Base-by-base conservation (phyloP, 2,329 filamentous ascomycete species). In the Aureobasidium melanogenum region DNA sequence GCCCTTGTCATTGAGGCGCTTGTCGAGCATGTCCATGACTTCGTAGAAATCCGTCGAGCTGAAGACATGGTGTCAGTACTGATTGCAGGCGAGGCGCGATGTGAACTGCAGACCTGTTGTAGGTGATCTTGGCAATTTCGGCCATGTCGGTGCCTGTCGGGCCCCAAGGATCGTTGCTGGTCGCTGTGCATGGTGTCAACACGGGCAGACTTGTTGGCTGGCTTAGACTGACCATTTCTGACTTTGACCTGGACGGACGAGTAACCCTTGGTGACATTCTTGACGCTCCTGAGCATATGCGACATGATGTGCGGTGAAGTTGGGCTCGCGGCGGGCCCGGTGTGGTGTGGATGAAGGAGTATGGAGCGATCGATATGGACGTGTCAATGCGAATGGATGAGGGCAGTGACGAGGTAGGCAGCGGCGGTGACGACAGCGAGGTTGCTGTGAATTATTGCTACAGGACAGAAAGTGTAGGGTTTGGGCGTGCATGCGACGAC, bases 11-110 rank as follows among this genome's bases (percentile, higher is more conserved):
- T 99, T 99, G 71, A 99, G 80, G 67, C 94, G 88, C 80, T 97
- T 97, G 77, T 99, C 94, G 67, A 99, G 82, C 91, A 99, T 99
- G 75, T 99, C 94, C 88, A 99, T 96, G 70, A 99, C 97, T 74
- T 99, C 93, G 79, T 96, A 96, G 79, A 99, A 99, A 74, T 97
- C 94, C 76, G 88, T 93, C 38, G 91, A 92, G 72, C 93, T 96
- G 68, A 62, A 52, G 30, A 24, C 32, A 47, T 22, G 17, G 24
- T 36, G 44, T 62, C 47, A 63, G 57, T 57, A 19, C 19, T 39
- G 46, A 54, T 34, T 54, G 32, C 36, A 41, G 34, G 28, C 14
- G 30, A 7, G n/a, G 22, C 51, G 36, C 34, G 12, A 47, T 55
- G 36, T 60, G 12, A 34, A 17, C 28, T 17, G 32, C 88, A 71